Conservation (phyloP, 78 protist genomes). For the slime mould (Dictyostelium discoideum) region dicty_2.7 NC_007090.3:514001-514500, state of each 20-base stretch:
- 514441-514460: not conserved
- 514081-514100: no score
- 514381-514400: not conserved
- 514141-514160: not conserved
- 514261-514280: not conserved
- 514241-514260: no score
- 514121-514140: not conserved
- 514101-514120: not conserved
- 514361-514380: not conserved
- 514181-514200: not conserved
- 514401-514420: not conserved
- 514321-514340: not conserved
- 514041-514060: not conserved
- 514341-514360: not conserved
- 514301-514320: not conserved
- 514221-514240: not conserved
- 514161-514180: constrained; percentile 25
- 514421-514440: not conserved
- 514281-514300: not conserved
- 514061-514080: not conserved
- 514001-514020: not conserved
- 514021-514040: not conserved
- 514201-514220: not conserved
- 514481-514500: not conserved
- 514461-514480: not conserved